A percentile compares a stretch with the other conserved stretches of the same genome.
Evolutionary conservation across 2,329 filamentous ascomycete genomes (phyloP).

Genomic region (Beauveria asiatica): DNA sequence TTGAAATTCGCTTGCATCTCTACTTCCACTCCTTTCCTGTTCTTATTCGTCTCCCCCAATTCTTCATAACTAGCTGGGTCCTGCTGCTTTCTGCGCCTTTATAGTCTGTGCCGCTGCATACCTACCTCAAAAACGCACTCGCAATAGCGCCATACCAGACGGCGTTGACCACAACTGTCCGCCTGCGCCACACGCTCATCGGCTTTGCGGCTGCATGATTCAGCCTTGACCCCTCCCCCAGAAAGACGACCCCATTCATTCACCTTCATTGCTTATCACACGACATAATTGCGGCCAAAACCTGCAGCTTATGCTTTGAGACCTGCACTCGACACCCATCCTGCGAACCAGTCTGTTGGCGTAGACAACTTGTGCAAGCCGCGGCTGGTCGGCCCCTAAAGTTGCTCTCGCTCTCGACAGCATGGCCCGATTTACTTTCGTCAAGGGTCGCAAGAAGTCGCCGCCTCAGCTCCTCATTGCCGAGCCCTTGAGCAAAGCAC

Average conservation of each 20-base stretch:
- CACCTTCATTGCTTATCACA: background rate
- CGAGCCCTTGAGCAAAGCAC: slow-evolving; percentile 41
- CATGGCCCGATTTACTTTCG: slow-evolving; percentile 41
- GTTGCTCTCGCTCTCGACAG: background rate
- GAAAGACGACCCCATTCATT: background rate
- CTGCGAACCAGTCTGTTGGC: background rate
- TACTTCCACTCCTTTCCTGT: background rate
- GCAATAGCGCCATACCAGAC: slow-evolving; percentile 2
- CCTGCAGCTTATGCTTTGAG: background rate
- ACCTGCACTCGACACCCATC: background rate
- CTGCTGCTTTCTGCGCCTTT: background rate
- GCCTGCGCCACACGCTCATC: slow-evolving; percentile 5
- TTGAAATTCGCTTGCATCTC: background rate
- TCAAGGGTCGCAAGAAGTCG: slow-evolving; percentile 37
- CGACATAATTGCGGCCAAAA: background rate
- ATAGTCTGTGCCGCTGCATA: background rate
- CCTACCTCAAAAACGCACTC: background rate
- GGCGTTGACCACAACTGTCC: background rate
- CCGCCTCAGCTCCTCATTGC: slow-evolving; percentile 21
- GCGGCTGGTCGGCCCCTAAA: background rate
- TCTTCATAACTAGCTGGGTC: background rate
- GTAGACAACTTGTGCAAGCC: background rate
- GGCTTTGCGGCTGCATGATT: background rate
- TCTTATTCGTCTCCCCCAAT: background rate
- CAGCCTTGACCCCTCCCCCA: slow-evolving; percentile 9